Base-by-base conservation (phyloP, 2,329 filamentous ascomycete species). In the Aschersonia sp. region DNA sequence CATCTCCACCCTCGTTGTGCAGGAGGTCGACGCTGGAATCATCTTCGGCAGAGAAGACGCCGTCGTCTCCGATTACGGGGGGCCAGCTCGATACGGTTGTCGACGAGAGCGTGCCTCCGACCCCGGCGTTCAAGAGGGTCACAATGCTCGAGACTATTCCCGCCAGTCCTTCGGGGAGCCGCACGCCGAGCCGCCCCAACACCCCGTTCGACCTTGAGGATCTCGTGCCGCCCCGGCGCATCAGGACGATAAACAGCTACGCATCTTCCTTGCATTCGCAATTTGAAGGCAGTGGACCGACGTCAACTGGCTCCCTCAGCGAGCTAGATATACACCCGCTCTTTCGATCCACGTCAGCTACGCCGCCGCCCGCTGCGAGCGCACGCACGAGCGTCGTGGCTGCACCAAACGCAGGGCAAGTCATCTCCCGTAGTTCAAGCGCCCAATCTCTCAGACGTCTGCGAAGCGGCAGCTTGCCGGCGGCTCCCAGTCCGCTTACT, bases 311-410 rank as follows among this genome's bases (percentile, higher is more conserved):
- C 58, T 59, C 56, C 9, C 52, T 66, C 53, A 67, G 72, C 56
- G 82, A 89, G 60, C 71, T 79, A 3, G 78, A 88, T 58, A 88
- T 89, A 44, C 85, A 89, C 60, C 85, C 85, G 6, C 72, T 89
- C 3, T 89, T 89, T 67, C 74, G 85, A 50, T 81, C 80, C 5
- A 82, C 86, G 58, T 84, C 79, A 41, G 82, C 82, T 0, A 74
- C 71, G 1, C 82, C 83, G 5, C 80, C 83, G 1, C 77, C 84
- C 0, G 65, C 77, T 5, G 72, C 75, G 1, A 84, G 82, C 0
- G 80, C 82, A 0, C 82, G 83, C 0, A 89, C 85, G 0, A 72
- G 82, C 12, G 82, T 89, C 45, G 69, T 79, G 9, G 85, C 84
- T 0, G 80, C 84, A 3, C 84, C 84, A 0, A 74, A 80, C 41